phyloP scores from a whole-genome alignment of 169 alveolate genomes.

The Cryptosporidium andersoni region DNA sequence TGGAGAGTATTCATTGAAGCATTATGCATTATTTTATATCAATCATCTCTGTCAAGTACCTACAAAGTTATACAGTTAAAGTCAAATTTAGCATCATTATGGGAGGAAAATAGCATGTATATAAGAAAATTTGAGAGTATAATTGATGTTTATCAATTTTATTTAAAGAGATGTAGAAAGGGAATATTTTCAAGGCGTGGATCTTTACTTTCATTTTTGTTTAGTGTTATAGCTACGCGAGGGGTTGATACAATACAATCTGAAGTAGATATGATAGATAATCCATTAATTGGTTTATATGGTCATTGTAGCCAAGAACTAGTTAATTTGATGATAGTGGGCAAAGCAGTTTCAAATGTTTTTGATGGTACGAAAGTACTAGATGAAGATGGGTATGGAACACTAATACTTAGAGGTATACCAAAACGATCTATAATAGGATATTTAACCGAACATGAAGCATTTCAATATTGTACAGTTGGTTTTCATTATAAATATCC shows the following conservation, averaged over 20 bases:
- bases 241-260: constrained; percentile 74
- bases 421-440: constrained; percentile 77
- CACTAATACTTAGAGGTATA: constrained; percentile 79
- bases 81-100: neutral
- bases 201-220: constrained; percentile 78
- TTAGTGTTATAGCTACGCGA: constrained; percentile 80
- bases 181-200: constrained; percentile 76
- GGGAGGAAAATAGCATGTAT: neutral
- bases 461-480: constrained; percentile 80
- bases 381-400: constrained; percentile 24
- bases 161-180: constrained; percentile 72
- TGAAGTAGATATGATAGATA: constrained; percentile 80
- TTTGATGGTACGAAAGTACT: constrained; percentile 79
- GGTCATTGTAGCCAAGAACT: constrained; percentile 85
- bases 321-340: constrained; percentile 80
- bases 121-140: constrained; percentile 75
- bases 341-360: constrained; percentile 84
- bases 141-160: constrained; percentile 77
- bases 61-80: constrained; percentile 30
- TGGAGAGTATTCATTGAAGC: constrained; percentile 44
- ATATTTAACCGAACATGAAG: constrained; percentile 82
- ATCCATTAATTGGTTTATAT: constrained; percentile 79
- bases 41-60: constrained; percentile 21
- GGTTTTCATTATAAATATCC: constrained; percentile 84
- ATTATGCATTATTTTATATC: constrained; percentile 45